Conservation (phyloP, 352 stramenopile species). For the Globisporangium splendens region DNA sequence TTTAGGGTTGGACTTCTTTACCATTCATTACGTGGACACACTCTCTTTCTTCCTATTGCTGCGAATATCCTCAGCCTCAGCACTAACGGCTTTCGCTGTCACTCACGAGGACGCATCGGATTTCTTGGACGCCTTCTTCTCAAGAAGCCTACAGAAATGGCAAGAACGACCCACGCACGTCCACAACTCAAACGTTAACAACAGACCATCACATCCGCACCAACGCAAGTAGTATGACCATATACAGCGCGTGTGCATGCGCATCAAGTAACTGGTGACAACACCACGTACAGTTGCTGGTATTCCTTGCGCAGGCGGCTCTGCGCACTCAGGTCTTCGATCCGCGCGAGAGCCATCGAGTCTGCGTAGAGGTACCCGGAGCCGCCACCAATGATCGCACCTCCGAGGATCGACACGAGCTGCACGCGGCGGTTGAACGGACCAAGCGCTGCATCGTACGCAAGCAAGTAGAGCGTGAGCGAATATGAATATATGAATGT, state of each 20-base stretch:
- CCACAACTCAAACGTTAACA: neutral
- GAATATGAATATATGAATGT: too few relatives aligned
- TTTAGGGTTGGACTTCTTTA: too few relatives aligned
- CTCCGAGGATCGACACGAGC: slow-evolving; percentile 52
- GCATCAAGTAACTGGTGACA: neutral
- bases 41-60: too few relatives aligned
- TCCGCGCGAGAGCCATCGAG: slow-evolving; percentile 60
- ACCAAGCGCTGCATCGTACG: slow-evolving; percentile 37
- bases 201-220: neutral
- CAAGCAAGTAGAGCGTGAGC: too few relatives aligned
- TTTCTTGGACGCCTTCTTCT: slow-evolving; percentile 64
- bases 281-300: slow-evolving; percentile 58
- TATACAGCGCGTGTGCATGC: too few relatives aligned
- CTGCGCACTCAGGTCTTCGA: slow-evolving; percentile 74
- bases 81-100: too few relatives aligned
- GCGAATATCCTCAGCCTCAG: too few relatives aligned
- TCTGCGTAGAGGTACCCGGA: slow-evolving; percentile 71
- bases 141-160: slow-evolving; percentile 42
- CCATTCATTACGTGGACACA: too few relatives aligned
- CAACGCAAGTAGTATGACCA: too few relatives aligned
- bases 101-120: neutral
- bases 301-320: slow-evolving; percentile 78
- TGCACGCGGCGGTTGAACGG: slow-evolving; percentile 66
- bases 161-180: too few relatives aligned
- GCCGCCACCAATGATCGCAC: slow-evolving; percentile 51